Evolutionary conservation across 1,284 basidiomycete genomes (phyloP).

Genomic region (Violaceomyces palustris): DNA sequence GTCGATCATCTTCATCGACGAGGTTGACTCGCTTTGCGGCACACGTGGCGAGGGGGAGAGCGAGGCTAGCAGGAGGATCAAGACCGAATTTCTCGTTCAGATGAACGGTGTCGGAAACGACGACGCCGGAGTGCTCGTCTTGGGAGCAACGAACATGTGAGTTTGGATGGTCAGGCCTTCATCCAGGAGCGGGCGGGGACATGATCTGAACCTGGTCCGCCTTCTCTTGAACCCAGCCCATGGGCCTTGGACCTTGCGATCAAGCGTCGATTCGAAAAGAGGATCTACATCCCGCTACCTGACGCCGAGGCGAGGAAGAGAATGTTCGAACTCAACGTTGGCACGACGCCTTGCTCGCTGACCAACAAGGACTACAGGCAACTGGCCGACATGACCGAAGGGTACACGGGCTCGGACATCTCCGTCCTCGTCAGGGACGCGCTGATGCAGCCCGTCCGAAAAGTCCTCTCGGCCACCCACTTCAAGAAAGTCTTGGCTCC

Average conservation of each 20-base stretch:
- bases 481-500: conserved; percentile 65
- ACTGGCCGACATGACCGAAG: conserved; percentile 81
- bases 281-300: conserved; percentile 96
- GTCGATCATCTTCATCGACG: conserved; percentile 97
- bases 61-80: conserved; percentile 90
- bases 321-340: conserved; percentile 97
- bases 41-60: conserved; percentile 93
- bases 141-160: conserved; percentile 97
- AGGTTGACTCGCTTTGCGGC: conserved; percentile 92
- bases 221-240: conserved; percentile 7
- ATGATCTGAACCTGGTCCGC: too few relatives aligned
- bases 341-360: conserved; percentile 82
- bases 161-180: too few relatives aligned
- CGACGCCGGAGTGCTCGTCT: conserved; percentile 84
- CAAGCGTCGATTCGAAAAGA: conserved; percentile 96
- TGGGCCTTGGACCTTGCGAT: conserved; percentile 88
- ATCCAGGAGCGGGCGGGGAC: too few relatives aligned
- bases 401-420: conserved; percentile 92
- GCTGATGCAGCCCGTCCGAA: conserved; percentile 96
- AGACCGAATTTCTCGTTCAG: conserved; percentile 92
- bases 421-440: conserved; percentile 92
- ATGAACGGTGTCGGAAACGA: conserved; percentile 99
- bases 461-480: conserved; percentile 90
- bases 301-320: conserved; percentile 84
- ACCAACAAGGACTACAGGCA: conserved; percentile 71